Evolutionary conservation across 768 basidiomycete genomes (phyloP).

Genomic region (Phylloporus sp.): DNA sequence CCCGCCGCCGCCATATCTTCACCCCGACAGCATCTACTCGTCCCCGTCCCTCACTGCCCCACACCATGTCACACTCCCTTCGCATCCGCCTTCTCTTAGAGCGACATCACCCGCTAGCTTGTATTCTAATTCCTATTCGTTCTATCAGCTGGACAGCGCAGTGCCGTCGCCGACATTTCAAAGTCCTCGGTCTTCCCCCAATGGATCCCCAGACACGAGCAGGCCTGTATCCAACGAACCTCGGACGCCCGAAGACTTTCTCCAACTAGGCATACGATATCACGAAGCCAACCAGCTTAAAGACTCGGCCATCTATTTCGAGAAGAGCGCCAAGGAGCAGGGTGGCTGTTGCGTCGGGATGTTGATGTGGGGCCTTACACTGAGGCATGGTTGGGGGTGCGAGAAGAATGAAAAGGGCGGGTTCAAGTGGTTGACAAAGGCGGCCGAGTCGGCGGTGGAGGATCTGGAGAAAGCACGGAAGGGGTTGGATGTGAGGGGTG

Average conservation of each 20-base stretch:
- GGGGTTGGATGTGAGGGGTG: conserved; percentile 51
- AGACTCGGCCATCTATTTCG: conserved; percentile 71
- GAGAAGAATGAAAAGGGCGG: conserved; percentile 72
- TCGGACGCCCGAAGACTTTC: conserved; percentile 58
- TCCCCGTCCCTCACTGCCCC: conserved; percentile 13
- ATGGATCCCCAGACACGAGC: conserved; percentile 15
- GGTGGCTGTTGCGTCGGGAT: conserved; percentile 88
- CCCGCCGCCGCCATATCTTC: conserved; percentile 13
- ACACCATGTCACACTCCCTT: conserved; percentile 17
- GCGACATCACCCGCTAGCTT: conserved; percentile 39
- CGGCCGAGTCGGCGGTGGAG: conserved; percentile 75
- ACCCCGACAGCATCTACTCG: conserved; percentile 12
- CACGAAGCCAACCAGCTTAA: conserved; percentile 70
- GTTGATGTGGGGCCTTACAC: conserved; percentile 86
- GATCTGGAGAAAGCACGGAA: conserved; percentile 64
- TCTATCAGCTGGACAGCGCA: conserved; percentile 52
- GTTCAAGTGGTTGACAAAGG: conserved; percentile 79
- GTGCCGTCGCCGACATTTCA: conserved; percentile 41
- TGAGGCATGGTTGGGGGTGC: conserved; percentile 88
- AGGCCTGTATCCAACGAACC: conserved; percentile 18
- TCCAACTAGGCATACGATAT: conserved; percentile 73
- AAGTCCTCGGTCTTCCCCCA: conserved; percentile 12
- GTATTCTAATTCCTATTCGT: conserved; percentile 62
- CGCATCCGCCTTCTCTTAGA: conserved; percentile 36
- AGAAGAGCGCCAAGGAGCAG: conserved; percentile 64